Percentiles rank a stretch among this genome's conserved stretches.
phyloP scores from a whole-genome alignment of 2,329 filamentous ascomycete genomes.

The Sclerotiophoma versabilis region DNA sequence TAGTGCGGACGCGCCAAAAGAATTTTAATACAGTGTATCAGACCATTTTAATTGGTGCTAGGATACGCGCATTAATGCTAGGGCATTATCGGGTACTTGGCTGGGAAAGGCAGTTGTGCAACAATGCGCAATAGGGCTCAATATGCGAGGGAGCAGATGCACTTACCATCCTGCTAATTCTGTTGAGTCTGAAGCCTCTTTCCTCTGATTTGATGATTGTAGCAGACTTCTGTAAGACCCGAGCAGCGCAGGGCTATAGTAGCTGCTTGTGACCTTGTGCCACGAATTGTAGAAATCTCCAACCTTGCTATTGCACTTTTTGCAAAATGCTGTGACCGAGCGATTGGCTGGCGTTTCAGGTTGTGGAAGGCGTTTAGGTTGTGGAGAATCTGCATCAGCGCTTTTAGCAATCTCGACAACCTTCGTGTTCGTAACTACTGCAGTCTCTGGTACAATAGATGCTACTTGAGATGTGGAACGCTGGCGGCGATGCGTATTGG shows the following conservation, averaged over 20 bases:
- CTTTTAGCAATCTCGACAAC: slow-evolving; percentile 18
- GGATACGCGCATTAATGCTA: slow-evolving; percentile 43
- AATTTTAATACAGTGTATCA: slow-evolving; percentile 44
- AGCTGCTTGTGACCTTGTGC: slow-evolving; percentile 43
- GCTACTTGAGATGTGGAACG: slow-evolving; percentile 19
- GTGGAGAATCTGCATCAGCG: slow-evolving; percentile 22
- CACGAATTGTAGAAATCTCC: slow-evolving; percentile 51
- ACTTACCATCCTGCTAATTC: slow-evolving; percentile 51
- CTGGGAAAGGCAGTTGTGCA: slow-evolving; percentile 38
- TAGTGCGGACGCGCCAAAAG: slow-evolving; percentile 46
- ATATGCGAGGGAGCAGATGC: slow-evolving; percentile 22
- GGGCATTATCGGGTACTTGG: slow-evolving; percentile 36
- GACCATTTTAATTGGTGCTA: slow-evolving; percentile 39
- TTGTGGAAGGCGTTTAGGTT: not conserved
- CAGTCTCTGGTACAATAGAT: slow-evolving; percentile 11
- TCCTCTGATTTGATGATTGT: slow-evolving; percentile 32
- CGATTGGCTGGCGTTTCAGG: slow-evolving; percentile 22
- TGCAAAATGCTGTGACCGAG: slow-evolving; percentile 42
- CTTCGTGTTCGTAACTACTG: slow-evolving; percentile 1
- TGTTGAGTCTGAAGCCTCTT: slow-evolving; percentile 38
- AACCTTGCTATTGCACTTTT: slow-evolving; percentile 33
- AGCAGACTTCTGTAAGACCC: slow-evolving; percentile 45
- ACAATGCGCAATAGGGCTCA: slow-evolving; percentile 31
- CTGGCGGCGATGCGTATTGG: slow-evolving; percentile 17
- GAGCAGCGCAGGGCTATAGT: slow-evolving; percentile 45